A percentile compares a stretch with the other conserved stretches of the same genome.
These are phyloP conservation scores for Sarcomyxa edulis DNA, from an alignment of 768 basidiomycete species.

Conservation along the genomic window DNA sequence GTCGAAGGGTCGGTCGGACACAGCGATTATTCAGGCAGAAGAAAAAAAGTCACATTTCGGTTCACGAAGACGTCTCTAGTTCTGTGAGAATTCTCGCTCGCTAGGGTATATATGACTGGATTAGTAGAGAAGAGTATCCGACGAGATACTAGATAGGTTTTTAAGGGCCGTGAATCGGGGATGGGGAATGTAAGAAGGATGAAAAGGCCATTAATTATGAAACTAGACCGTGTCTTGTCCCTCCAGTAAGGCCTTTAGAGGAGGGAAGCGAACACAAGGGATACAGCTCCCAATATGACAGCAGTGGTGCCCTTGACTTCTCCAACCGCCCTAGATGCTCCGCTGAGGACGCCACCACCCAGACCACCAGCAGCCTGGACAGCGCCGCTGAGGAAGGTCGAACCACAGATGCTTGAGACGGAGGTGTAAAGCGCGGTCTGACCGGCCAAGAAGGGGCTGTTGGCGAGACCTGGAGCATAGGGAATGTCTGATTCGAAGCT, in stretches of 20 bases:
- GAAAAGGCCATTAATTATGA: too few relatives aligned
- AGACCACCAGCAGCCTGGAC: slow-evolving; percentile 67
- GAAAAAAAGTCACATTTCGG: too few relatives aligned
- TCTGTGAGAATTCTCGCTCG: too few relatives aligned
- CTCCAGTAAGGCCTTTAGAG: background rate
- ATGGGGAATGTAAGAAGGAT: too few relatives aligned
- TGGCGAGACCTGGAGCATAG: slow-evolving; percentile 69
- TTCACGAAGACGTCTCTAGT: too few relatives aligned
- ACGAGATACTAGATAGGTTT: too few relatives aligned
- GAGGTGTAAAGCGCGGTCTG: slow-evolving; percentile 64
- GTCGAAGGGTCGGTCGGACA: too few relatives aligned
- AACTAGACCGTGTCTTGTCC: too few relatives aligned
- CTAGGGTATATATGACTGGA: too few relatives aligned
- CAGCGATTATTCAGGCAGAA: too few relatives aligned
- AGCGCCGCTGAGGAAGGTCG: slow-evolving; percentile 61
- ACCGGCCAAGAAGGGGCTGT: slow-evolving; percentile 58
- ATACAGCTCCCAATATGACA: slow-evolving; percentile 1
- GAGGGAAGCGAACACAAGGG: background rate
- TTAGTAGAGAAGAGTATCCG: too few relatives aligned
- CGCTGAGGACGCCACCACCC: slow-evolving; percentile 27
- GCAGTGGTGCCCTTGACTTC: slow-evolving; percentile 4
- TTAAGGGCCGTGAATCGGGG: too few relatives aligned
- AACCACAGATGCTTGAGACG: slow-evolving; percentile 61
- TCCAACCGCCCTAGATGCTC: slow-evolving; percentile 14
- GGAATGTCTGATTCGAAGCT: slow-evolving; percentile 63